Conservation (phyloP, 768 basidiomycete species). For the Boletus rufocinnamomeus region DNA sequence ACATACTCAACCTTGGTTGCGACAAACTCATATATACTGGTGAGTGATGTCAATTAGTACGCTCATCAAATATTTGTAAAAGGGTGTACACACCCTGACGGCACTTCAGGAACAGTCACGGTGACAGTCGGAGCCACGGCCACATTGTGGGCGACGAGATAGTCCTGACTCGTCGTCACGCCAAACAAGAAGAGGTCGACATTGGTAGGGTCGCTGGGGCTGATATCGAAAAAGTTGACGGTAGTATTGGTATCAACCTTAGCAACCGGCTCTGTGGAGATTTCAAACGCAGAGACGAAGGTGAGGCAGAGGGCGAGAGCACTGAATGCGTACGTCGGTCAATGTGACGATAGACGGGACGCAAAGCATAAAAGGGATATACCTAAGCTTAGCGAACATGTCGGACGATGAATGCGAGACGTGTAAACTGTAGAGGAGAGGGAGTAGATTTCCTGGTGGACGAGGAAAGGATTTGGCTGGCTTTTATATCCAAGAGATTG, state of each 20-base stretch:
- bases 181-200: background rate
- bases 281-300: background rate
- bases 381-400: constrained; percentile 7
- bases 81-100: background rate
- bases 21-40: background rate
- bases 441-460: background rate
- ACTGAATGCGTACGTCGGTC: background rate
- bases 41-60: background rate
- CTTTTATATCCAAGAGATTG: background rate
- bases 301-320: background rate
- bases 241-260: no score
- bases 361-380: background rate
- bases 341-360: background rate
- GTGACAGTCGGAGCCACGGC: rapidly evolving
- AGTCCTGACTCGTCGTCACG: rapidly evolving
- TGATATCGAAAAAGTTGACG: no score
- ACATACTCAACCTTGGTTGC: background rate
- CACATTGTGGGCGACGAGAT: background rate
- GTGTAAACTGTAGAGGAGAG: no score
- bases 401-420: background rate
- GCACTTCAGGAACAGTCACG: background rate
- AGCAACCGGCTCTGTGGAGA: no score
- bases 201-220: background rate
- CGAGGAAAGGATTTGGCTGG: background rate
- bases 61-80: background rate